Evolutionary conservation across 225 moss, liverwort and hornwort genomes (phyloP).

Genomic region (Anthoceros angustus): DNA sequence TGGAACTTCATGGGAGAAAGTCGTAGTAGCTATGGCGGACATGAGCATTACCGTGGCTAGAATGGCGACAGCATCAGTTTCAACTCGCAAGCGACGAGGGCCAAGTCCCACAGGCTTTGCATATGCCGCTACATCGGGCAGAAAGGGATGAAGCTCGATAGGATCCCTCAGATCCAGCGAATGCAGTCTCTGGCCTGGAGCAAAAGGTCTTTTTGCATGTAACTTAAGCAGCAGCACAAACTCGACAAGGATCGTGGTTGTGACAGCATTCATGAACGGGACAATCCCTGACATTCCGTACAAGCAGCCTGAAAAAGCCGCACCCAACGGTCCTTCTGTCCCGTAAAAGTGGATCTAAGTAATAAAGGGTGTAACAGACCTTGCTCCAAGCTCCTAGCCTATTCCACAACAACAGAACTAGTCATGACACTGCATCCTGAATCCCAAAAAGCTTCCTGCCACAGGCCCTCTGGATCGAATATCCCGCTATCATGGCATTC

Average conservation of each 20-base stretch:
- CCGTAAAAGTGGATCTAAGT: slow-evolving; percentile 57
- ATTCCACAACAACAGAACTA: slow-evolving; percentile 1
- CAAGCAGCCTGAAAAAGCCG: slow-evolving; percentile 81
- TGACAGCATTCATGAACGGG: background rate
- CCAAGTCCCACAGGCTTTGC: slow-evolving; percentile 56
- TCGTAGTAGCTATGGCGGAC: no score
- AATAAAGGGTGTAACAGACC: slow-evolving; percentile 61
- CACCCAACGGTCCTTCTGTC: slow-evolving; percentile 68
- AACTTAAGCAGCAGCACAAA: background rate
- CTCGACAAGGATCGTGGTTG: background rate
- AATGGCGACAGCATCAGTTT: slow-evolving; percentile 75
- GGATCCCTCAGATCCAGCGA: slow-evolving; percentile 31
- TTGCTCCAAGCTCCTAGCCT: slow-evolving; percentile 85
- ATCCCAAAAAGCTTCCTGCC: no score
- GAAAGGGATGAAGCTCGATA: slow-evolving; percentile 20
- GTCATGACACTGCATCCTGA: background rate
- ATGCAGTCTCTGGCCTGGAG: slow-evolving; percentile 30
- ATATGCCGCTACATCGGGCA: slow-evolving; percentile 37
- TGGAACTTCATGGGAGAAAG: no score
- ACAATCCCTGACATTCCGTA: slow-evolving; percentile 45
- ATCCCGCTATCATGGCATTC: no score
- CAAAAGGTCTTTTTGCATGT: background rate
- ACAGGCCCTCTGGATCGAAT: no score
- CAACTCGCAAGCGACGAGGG: slow-evolving; percentile 54
- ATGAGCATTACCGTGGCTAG: slow-evolving; percentile 56